Evolutionary conservation across 164 flowering plant species (phyloP).

Genomic region (Cinnamomum chago): DNA sequence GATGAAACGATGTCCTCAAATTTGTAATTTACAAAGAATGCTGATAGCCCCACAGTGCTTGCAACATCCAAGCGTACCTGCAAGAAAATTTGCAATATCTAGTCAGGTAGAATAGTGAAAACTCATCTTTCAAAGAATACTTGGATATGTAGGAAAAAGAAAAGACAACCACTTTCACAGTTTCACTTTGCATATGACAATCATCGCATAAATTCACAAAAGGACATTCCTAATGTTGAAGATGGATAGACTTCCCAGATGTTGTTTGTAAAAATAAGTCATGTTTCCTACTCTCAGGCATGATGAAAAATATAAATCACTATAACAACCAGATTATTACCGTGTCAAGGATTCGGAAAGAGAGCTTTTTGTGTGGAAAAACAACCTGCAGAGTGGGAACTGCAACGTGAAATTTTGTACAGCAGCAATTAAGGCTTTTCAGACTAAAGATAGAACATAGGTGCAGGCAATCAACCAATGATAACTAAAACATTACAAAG

Average conservation of each 20-base stretch:
- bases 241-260: neutral
- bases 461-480: neutral
- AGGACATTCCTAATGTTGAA: neutral
- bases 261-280: neutral
- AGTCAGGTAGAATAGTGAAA: neutral
- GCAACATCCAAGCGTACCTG: slow-evolving; percentile 93
- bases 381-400: slow-evolving; percentile 60
- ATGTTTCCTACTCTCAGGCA: neutral
- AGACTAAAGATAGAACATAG: neutral
- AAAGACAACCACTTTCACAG: neutral
- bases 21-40: slow-evolving; percentile 85
- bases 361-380: slow-evolving; percentile 94
- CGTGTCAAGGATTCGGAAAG: slow-evolving; percentile 91
- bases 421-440: neutral
- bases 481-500: neutral
- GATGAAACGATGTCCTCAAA: slow-evolving; percentile 78
- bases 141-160: neutral
- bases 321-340: slow-evolving; percentile 36
- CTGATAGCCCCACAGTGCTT: slow-evolving; percentile 75
- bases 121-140: neutral
- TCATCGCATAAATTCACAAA: neutral
- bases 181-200: too few species aligned
- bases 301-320: neutral
- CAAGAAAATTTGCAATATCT: slow-evolving; percentile 16
- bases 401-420: slow-evolving; percentile 4